Conservation (phyloP, 129 eudicot species). For the Arctium minus region DNA sequence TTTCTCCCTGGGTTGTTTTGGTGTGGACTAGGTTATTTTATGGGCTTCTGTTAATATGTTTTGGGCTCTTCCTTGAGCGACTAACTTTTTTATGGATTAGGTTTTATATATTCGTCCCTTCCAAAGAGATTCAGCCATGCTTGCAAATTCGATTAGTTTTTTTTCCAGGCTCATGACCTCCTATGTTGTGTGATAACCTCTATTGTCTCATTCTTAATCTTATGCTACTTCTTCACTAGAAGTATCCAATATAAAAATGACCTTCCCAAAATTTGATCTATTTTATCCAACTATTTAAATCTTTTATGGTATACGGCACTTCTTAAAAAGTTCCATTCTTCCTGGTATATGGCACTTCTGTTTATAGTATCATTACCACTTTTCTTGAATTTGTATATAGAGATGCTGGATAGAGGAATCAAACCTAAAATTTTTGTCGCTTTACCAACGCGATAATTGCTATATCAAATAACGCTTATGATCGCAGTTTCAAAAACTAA, state of each 20-base stretch:
- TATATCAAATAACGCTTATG: neutral
- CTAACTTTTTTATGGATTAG: no score
- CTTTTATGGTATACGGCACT: neutral
- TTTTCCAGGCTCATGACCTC: no score
- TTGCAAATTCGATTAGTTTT: neutral
- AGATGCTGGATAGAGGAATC: neutral
- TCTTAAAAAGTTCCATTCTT: neutral
- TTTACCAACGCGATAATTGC: neutral
- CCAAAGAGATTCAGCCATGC: neutral
- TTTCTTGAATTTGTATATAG: neutral
- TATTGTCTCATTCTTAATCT: no score
- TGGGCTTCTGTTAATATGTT: no score
- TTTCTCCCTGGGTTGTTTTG: no score
- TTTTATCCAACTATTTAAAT: neutral
- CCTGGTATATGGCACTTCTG: neutral
- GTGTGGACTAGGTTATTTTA: no score
- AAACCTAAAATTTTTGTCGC: no score
- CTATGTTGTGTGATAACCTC: no score
- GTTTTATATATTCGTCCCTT: no score
- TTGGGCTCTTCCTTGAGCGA: no score
- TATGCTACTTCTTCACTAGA: no score
- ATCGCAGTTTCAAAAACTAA: neutral
- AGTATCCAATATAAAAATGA: no score
- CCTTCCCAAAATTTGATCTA: neutral
- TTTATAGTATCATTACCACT: neutral